These are phyloP conservation scores for Acanthamoeba rhysodes DNA, from an alignment of 208 protist species.

Conservation along the genomic window DNA sequence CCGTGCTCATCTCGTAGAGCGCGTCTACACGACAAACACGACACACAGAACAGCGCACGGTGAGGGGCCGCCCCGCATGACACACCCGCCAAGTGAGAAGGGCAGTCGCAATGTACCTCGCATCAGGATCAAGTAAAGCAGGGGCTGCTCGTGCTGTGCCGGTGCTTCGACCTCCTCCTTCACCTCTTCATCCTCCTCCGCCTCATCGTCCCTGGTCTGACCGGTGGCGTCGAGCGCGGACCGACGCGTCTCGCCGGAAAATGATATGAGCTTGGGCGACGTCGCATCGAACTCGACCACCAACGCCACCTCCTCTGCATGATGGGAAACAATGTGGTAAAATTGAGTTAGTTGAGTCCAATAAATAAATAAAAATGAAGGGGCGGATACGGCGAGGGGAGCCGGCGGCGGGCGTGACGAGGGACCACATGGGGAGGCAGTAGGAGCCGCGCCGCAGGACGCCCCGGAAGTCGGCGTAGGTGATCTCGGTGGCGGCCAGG, in stretches of 20 bases:
- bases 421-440: neutral
- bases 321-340: neutral
- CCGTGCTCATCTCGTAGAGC: conserved; percentile 14
- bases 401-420: neutral
- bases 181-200: neutral
- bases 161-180: neutral
- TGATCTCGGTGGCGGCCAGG: neutral
- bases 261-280: neutral
- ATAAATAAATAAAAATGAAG: neutral
- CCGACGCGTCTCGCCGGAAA: neutral
- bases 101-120: neutral
- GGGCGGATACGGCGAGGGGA: neutral
- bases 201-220: neutral
- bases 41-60: neutral
- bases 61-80: neutral
- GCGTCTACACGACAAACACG: neutral
- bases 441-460: conserved; percentile 6
- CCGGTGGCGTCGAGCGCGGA: neutral
- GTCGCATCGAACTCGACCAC: conserved; percentile 15
- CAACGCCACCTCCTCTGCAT: neutral
- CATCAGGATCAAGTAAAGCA: neutral
- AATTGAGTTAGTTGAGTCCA: too few species aligned
- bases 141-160: neutral
- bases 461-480: conserved; percentile 20
- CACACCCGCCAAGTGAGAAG: too few species aligned